Evolutionary conservation across 345 rosid genomes (phyloP).

Genomic region (Pelargonium nanum): DNA sequence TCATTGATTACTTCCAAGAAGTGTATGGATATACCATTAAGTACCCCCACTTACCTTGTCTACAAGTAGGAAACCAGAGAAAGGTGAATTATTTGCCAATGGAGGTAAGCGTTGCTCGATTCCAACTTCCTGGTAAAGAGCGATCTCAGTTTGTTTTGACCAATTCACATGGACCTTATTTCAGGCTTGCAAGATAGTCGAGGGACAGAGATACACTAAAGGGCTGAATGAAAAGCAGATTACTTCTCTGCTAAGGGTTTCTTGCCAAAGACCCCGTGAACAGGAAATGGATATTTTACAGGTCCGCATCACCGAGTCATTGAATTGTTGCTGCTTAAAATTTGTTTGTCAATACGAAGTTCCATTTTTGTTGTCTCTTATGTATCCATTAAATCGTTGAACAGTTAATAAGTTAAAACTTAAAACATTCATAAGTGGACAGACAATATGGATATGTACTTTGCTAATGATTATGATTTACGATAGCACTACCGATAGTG

Average conservation of each 20-base stretch:
- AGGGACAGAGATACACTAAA: conserved; percentile 94
- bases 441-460: too few species aligned
- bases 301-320: conserved; percentile 25
- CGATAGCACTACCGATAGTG: too few species aligned
- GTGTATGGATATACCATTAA: conserved; percentile 93
- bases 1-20: conserved; percentile 93
- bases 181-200: conserved; percentile 92
- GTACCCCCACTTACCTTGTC: conserved; percentile 90
- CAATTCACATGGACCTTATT: neutral
- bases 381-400: too few species aligned
- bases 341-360: neutral
- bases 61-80: conserved; percentile 96
- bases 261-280: conserved; percentile 85
- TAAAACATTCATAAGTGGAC: too few species aligned
- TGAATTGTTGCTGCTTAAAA: too few species aligned
- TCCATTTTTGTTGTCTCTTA: neutral
- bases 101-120: conserved; percentile 54
- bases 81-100: conserved; percentile 95
- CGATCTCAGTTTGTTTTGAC: neutral
- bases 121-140: neutral
- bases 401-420: too few species aligned
- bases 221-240: conserved; percentile 92
- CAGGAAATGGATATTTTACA: conserved; percentile 69
- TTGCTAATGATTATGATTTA: too few species aligned
- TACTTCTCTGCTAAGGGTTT: conserved; percentile 75